Evolutionary conservation across 768 basidiomycete species (phyloP).

Genomic region (Naganishia onofrii): DNA sequence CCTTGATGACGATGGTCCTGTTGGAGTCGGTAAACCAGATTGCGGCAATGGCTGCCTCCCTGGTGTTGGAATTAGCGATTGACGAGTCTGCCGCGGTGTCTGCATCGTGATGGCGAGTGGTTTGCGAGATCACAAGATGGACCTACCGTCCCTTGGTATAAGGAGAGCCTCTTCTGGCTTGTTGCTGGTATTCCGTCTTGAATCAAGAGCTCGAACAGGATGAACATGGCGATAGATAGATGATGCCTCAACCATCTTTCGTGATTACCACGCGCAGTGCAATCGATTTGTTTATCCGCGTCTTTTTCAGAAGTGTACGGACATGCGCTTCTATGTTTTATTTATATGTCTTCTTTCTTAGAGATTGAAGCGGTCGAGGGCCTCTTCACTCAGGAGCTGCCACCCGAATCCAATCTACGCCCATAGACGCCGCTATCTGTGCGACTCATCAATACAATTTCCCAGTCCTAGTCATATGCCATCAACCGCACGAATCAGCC

Average conservation of each 20-base stretch:
- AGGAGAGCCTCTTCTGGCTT: background rate
- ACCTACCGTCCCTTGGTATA: background rate
- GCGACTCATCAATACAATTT: too few species aligned
- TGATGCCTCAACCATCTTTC: background rate
- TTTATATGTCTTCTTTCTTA: background rate
- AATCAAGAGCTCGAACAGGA: background rate
- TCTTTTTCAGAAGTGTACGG: background rate
- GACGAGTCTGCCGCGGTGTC: slow-evolving; percentile 13
- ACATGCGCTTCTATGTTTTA: slow-evolving; percentile 8
- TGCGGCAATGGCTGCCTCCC: slow-evolving; percentile 21
- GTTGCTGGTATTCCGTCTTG: background rate
- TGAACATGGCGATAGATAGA: background rate
- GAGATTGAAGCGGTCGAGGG: too few species aligned
- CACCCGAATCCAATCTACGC: too few species aligned
- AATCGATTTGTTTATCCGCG: slow-evolving; percentile 23
- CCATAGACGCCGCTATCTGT: too few species aligned
- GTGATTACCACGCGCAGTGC: too few species aligned
- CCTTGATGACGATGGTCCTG: slow-evolving; percentile 35
- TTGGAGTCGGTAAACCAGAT: slow-evolving; percentile 48
- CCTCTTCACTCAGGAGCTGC: too few species aligned
- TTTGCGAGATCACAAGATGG: background rate
- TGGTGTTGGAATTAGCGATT: slow-evolving; percentile 32
- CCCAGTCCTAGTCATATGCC: too few species aligned
- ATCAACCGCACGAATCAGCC: too few species aligned
- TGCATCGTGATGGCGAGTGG: slow-evolving; percentile 10